Evolutionary conservation across 768 basidiomycete species (phyloP).

Genomic region (Rhizopogon rudus): DNA sequence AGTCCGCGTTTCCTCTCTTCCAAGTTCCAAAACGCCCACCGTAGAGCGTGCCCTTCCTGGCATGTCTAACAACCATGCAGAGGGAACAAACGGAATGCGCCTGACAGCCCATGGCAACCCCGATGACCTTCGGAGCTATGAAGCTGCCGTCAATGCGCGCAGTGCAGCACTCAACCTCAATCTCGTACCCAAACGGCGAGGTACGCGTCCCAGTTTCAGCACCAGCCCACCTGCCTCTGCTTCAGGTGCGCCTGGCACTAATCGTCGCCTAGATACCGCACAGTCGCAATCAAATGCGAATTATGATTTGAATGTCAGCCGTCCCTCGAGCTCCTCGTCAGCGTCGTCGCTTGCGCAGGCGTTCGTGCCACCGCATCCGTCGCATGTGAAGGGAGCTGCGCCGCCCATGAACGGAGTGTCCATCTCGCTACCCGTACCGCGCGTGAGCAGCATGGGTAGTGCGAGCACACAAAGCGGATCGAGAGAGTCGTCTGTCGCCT

Average conservation of each 20-base stretch:
- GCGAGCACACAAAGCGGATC: constrained; percentile 17
- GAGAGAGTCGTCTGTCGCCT: constrained; percentile 26
- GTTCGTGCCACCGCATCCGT: constrained; percentile 21
- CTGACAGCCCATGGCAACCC: constrained; percentile 39
- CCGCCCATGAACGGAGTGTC: constrained; percentile 23
- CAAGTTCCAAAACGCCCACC: constrained; percentile 63
- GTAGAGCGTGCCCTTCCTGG: constrained; percentile 18
- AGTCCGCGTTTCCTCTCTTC: constrained; percentile 60
- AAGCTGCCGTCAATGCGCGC: constrained; percentile 70
- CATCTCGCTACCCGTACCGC: constrained; percentile 31
- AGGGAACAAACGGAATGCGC: constrained; percentile 26
- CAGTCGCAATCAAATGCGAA: constrained; percentile 5
- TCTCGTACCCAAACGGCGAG: constrained; percentile 40
- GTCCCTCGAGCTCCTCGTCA: constrained; percentile 34
- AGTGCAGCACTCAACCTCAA: constrained; percentile 57
- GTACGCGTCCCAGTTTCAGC: constrained; percentile 14
- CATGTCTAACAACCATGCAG: constrained; percentile 13
- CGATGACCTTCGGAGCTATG: constrained; percentile 69
- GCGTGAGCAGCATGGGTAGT: constrained; percentile 5
- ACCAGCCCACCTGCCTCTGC: constrained; percentile 14
- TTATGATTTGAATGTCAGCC: constrained; percentile 22
- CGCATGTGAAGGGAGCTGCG: constrained; percentile 12
- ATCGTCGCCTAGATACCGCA: background rate
- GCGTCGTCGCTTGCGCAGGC: constrained; percentile 37
- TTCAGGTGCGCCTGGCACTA: constrained; percentile 2